Conservation (phyloP, 306 rosid species). For the Sindora glabra region DNA sequence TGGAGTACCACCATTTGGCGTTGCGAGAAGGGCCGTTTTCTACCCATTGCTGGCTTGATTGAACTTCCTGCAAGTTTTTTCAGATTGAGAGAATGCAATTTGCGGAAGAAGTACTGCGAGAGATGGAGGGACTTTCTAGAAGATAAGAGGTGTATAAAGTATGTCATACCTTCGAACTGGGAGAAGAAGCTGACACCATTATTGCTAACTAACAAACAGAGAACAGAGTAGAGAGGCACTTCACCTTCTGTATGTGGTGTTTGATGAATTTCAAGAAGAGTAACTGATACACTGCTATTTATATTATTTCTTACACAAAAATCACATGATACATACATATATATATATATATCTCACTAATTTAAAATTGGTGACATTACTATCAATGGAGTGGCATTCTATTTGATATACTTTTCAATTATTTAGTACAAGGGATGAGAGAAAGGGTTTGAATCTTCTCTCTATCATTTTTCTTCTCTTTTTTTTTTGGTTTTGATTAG, state of each 20-base stretch:
- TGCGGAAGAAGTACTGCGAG: neutral
- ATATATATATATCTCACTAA: too few relatives aligned
- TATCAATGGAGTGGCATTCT: too few relatives aligned
- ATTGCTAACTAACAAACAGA: constrained; percentile 6
- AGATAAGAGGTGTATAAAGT: neutral
- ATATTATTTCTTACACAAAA: too few relatives aligned
- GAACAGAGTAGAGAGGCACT: constrained; percentile 4
- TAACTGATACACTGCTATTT: too few relatives aligned
- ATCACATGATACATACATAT: too few relatives aligned
- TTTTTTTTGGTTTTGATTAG: too few relatives aligned
- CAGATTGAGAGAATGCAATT: neutral
- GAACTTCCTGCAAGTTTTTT: constrained; percentile 35
- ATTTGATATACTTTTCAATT: too few relatives aligned
- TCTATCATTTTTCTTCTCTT: too few relatives aligned
- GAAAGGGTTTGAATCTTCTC: too few relatives aligned
- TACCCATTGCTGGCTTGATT: constrained; percentile 42
- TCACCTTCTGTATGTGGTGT: constrained; percentile 33
- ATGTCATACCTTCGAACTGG: constrained; percentile 38
- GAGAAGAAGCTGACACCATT: constrained; percentile 60
- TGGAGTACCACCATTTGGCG: constrained; percentile 97
- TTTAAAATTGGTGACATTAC: too few relatives aligned
- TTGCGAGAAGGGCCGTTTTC: constrained; percentile 44
- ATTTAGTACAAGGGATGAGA: too few relatives aligned
- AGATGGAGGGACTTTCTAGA: neutral
- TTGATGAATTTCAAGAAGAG: constrained; percentile 9